Evolutionary conservation across 164 flowering plant genomes (phyloP), one percentile per base, ranked within the genome.

Genomic region (Chimonanthus praecox): DNA sequence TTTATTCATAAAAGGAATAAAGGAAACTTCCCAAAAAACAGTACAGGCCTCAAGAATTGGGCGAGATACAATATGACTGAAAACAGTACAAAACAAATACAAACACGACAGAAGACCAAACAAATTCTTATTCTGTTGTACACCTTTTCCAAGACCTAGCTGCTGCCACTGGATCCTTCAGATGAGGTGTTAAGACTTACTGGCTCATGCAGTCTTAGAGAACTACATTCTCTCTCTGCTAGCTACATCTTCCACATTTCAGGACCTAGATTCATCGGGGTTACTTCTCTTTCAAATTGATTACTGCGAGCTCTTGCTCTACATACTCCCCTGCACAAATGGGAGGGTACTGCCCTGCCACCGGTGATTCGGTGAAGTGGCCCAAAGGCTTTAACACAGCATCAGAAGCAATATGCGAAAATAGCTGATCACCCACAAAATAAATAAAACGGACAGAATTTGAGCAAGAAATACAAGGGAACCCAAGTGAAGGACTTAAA

Each of bases 401-500:
- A 82, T 94, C 98, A 16, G 99, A 95, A 47, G 99, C 99, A 77
- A 95, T 88, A 81, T 95, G 98, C 7, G 90, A 90, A 79, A 95
- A 94, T 76, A 93, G 78, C 98, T 82, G 80, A 6, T 5, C 84
- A 65, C 68, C 77, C 1, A 6, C 64, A 43, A 66, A 47, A 50
- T 64, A 48, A 67, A 47, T 48, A 47, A 54, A 45, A 62, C 6
- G 4, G 45, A 21, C 7, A 70, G 43, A 43, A 66, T 44, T 5
- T 18, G 15, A 20, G 72, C 10, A n/a, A 70, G 21, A 50, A 11
- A 11, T 21, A 11, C 7, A 51, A 51, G 16, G 63, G 50, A 51
- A 68, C 18, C 18, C 21, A 68, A 68, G 45, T 10, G 49, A 7
- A 45, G 4, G 7, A 66, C 1, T 44, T 1, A 44, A 13, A 9